phyloP scores from a whole-genome alignment of 2,329 filamentous ascomycete species.

The Alternaria dauci region DNA sequence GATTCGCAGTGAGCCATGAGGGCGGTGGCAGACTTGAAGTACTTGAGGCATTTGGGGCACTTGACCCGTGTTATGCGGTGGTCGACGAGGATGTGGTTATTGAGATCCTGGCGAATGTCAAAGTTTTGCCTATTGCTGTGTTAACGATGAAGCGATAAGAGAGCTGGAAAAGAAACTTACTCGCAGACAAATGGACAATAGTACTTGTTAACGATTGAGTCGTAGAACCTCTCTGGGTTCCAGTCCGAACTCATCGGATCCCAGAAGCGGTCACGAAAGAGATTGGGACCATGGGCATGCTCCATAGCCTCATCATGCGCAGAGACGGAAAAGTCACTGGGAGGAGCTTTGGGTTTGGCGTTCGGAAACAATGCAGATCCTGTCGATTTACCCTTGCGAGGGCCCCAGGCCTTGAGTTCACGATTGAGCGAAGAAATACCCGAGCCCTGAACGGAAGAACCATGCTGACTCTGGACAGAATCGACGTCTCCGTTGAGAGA shows the following conservation, averaged over 20 bases:
- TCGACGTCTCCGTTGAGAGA: slow-evolving; percentile 22
- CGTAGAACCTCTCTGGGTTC: slow-evolving; percentile 59
- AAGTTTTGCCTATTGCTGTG: slow-evolving; percentile 36
- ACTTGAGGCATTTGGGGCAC: slow-evolving; percentile 54
- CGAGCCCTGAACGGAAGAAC: neutral
- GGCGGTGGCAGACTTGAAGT: slow-evolving; percentile 49
- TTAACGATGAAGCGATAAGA: slow-evolving; percentile 3
- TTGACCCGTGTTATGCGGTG: slow-evolving; percentile 49
- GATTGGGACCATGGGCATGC: slow-evolving; percentile 45
- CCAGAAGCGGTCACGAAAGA: slow-evolving; percentile 54
- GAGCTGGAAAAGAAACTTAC: slow-evolving; percentile 45
- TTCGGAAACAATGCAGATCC: slow-evolving; percentile 48
- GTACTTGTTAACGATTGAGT: slow-evolving; percentile 56
- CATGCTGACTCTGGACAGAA: neutral
- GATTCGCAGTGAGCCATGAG: slow-evolving; percentile 55
- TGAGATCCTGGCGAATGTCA: slow-evolving; percentile 38
- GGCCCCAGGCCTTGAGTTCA: slow-evolving; percentile 34
- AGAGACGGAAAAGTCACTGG: slow-evolving; percentile 41
- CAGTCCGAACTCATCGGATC: slow-evolving; percentile 62
- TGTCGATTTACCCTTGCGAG: slow-evolving; percentile 28
- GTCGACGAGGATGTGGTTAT: slow-evolving; percentile 46
- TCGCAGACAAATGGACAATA: slow-evolving; percentile 65
- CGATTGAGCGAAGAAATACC: slow-evolving; percentile 12
- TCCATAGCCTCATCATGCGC: slow-evolving; percentile 40
- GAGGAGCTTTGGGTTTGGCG: slow-evolving; percentile 42